Percentiles rank a stretch among this genome's conserved stretches.
Conservation (phyloP, 208 protist species). For the Crithidia acanthocephali region DNA sequence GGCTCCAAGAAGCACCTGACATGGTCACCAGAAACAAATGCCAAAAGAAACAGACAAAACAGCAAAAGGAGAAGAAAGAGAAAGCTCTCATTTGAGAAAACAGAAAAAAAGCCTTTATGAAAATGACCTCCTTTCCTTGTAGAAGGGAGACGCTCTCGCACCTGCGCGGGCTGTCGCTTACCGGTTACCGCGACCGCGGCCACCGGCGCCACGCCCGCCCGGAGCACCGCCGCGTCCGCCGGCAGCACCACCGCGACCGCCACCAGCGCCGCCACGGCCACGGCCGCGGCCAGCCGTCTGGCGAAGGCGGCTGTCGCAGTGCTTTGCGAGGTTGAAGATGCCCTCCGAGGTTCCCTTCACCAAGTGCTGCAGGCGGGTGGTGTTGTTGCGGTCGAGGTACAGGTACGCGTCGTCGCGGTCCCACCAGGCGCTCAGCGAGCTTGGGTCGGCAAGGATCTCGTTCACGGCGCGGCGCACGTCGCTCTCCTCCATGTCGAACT, state of each 20-base stretch:
- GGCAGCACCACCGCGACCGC: neutral
- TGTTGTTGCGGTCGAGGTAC: constrained; percentile 81
- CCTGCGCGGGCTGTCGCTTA: constrained; percentile 6
- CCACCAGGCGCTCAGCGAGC: constrained; percentile 81
- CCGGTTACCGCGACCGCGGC: constrained; percentile 24
- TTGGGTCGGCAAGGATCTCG: constrained; percentile 75
- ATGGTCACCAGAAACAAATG: neutral
- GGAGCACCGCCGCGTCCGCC: constrained; percentile 19
- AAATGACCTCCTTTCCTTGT: too few relatives aligned
- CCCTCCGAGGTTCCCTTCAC: constrained; percentile 72
- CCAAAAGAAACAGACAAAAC: neutral
- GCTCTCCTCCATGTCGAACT: constrained; percentile 74
- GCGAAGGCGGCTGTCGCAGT: constrained; percentile 63
- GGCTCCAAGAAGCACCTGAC: too few relatives aligned
- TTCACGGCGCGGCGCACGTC: constrained; percentile 71
- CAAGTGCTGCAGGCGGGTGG: constrained; percentile 82
- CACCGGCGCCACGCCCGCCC: neutral
- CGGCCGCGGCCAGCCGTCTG: constrained; percentile 50
- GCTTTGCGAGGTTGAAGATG: constrained; percentile 66
- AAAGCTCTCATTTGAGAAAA: neutral
- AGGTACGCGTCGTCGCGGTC: constrained; percentile 85
- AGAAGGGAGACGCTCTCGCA: neutral
- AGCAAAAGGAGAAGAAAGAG: neutral
- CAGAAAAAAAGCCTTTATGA: neutral
- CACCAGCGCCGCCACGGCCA: constrained; percentile 37